These are phyloP conservation scores for Cryptococcus sp. DNA, from an alignment of 1,284 basidiomycete genomes.

Conservation along the genomic window DNA sequence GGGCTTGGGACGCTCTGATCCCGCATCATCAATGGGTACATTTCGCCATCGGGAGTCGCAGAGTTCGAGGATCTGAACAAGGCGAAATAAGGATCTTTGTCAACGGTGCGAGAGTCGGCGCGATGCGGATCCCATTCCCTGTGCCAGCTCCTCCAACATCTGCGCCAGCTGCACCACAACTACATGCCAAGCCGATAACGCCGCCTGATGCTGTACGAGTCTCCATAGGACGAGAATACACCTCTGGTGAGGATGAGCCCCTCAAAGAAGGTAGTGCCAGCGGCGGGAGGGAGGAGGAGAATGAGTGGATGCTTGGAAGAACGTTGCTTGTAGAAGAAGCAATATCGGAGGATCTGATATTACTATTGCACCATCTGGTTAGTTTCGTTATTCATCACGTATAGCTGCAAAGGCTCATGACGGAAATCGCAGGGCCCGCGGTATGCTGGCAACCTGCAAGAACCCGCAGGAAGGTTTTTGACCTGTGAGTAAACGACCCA, in stretches of 20 bases:
- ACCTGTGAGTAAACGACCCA: constrained; percentile 40
- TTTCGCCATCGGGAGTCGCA: constrained; percentile 43
- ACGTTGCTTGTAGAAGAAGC: constrained; percentile 46
- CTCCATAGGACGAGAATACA: constrained; percentile 22
- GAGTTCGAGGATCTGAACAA: constrained; percentile 26
- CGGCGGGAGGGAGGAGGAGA: constrained; percentile 41
- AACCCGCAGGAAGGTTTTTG: constrained; percentile 50
- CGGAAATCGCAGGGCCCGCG: constrained; percentile 42
- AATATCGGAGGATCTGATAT: constrained; percentile 47
- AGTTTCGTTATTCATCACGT: constrained; percentile 9
- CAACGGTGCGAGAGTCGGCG: constrained; percentile 44
- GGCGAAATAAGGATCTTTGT: constrained; percentile 45
- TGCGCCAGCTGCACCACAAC: constrained; percentile 16
- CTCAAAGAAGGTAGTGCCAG: neutral
- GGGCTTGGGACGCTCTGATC: constrained; percentile 46
- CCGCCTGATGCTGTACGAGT: constrained; percentile 29
- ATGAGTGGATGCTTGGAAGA: constrained; percentile 49
- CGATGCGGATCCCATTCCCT: constrained; percentile 41
- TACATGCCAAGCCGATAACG: constrained; percentile 11
- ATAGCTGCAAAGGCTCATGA: neutral
- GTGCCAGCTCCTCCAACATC: constrained; percentile 15
- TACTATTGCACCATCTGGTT: constrained; percentile 50
- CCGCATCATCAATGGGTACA: constrained; percentile 52
- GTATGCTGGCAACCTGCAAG: constrained; percentile 52
- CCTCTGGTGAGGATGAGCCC: constrained; percentile 9